phyloP scores from a whole-genome alignment of 1,284 basidiomycete species.

The Cystobasidium pallidum region DNA sequence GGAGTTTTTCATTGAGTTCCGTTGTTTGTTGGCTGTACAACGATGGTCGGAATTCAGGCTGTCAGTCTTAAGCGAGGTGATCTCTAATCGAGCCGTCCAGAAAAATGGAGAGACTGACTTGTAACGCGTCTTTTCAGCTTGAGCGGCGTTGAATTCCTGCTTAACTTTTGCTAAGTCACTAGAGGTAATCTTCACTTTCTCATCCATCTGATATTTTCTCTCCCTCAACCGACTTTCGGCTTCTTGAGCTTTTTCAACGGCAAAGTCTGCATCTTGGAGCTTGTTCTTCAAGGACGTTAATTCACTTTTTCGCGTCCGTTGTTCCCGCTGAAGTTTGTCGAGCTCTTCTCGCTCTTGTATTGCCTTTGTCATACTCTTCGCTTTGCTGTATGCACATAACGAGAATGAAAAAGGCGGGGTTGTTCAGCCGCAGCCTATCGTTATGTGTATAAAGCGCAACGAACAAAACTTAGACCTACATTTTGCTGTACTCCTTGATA shows the following conservation, averaged over 20 bases:
- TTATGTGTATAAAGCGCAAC: no score
- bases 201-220: conserved; percentile 60
- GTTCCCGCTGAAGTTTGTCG: conserved; percentile 78
- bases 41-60: no score
- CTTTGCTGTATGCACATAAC: conserved; percentile 65
- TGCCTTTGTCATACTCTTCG: conserved; percentile 69
- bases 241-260: conserved; percentile 64
- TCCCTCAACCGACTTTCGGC: conserved; percentile 66
- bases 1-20: conserved; percentile 87
- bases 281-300: conserved; percentile 64
- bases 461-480: no score
- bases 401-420: no score
- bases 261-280: conserved; percentile 65
- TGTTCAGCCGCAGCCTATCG: no score
- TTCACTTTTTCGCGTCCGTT: conserved; percentile 71
- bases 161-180: conserved; percentile 65
- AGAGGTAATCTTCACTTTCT: conserved; percentile 61
- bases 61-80: no score
- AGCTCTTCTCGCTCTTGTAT: conserved; percentile 85
- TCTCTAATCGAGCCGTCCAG: no score
- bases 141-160: conserved; percentile 73
- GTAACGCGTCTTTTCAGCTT: conserved; percentile 72
- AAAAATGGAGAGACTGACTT: conserved; percentile 60
- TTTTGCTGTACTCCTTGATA: conserved; percentile 80
- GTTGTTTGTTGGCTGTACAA: conserved; percentile 74